Evolutionary conservation across 805 yeast genomes (phyloP), one percentile per base, ranked within the genome.

Genomic region (Cyberlindnera euphorbiiphila): DNA sequence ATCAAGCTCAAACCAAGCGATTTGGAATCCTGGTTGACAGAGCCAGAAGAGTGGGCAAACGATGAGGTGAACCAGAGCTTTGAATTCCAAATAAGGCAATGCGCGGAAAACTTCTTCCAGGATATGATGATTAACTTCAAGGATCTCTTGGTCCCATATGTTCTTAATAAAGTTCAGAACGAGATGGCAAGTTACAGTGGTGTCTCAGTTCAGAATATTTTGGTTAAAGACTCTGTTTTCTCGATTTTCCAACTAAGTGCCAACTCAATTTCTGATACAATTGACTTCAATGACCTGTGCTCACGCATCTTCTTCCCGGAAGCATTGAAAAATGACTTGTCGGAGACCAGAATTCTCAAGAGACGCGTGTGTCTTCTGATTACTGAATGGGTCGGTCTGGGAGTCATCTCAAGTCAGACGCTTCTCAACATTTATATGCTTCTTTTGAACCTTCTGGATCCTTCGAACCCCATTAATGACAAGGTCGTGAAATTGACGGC

Each of bases 11-110:
- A 79, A 41, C 87, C 91, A 0, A 59, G 72, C 2, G 97, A 89
- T 55, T 59, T 91, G 32, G 94, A 85, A 49, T 65, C 76, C 25
- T 93, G 98, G 98, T 57, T 68, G 10, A 59, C 72, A 13, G 95
- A 88, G 42, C 96, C 98, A 0, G 98, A 88, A 57, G 96, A 87
- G 57, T 93, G 95, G 86, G 78, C 85, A 15, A 78, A 80, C 46
- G 95, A 87, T 53, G 95, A 88, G 48, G 64, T 81, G 40, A 72
- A 78, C 34, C 66, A 77, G 5, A 80, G 82, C 54, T 87, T 85
- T 79, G 97, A 89, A 54, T 86, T 67, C 56, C 89, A 85, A 55
- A 71, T 88, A 10, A 68, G 94, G 39, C 87, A 91, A 4, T 86
- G 96, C 61, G 87, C 95, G 0, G 95, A 86, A 49, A 80, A 80